Percentiles rank a stretch among this genome's conserved stretches.
phyloP scores from a whole-genome alignment of 306 rosid genomes.

The Fragaria vesca region DNA sequence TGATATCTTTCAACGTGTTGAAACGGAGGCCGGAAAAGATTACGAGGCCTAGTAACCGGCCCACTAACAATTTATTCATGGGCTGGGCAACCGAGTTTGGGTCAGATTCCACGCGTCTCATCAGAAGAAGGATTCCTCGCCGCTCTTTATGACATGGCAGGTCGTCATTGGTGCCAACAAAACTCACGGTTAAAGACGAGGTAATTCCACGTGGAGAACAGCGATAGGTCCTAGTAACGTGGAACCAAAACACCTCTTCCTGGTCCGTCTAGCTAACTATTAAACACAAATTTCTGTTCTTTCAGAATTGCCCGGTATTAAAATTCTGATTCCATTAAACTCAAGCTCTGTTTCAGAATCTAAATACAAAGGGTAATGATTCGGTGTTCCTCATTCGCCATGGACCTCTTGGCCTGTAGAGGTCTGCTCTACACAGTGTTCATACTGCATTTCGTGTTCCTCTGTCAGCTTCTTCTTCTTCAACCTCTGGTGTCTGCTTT shows the following conservation, averaged over 20 bases:
- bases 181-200: not conserved
- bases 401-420: conserved; percentile 63
- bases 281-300: not conserved
- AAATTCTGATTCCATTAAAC: not conserved
- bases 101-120: not conserved
- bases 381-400: conserved; percentile 33
- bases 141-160: conserved; percentile 20
- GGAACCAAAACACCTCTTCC: conserved; percentile 27
- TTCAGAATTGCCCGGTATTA: not conserved
- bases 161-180: not conserved
- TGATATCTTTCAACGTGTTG: too few relatives aligned
- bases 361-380: conserved; percentile 20
- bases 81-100: not conserved
- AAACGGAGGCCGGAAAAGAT: too few relatives aligned
- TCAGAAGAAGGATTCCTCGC: not conserved
- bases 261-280: not conserved
- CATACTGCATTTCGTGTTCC: conserved; percentile 69
- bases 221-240: conserved; percentile 46
- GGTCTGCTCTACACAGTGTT: conserved; percentile 57
- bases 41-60: too few relatives aligned
- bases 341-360: not conserved
- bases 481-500: conserved; percentile 90
- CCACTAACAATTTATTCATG: too few relatives aligned
- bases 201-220: conserved; percentile 34
- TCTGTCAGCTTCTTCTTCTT: conserved; percentile 74